A percentile compares a stretch with the other conserved stretches of the same genome.
These are phyloP conservation scores for Lolium rigidum DNA, from an alignment of 176 grass and related monocot species.

Conservation along the genomic window DNA sequence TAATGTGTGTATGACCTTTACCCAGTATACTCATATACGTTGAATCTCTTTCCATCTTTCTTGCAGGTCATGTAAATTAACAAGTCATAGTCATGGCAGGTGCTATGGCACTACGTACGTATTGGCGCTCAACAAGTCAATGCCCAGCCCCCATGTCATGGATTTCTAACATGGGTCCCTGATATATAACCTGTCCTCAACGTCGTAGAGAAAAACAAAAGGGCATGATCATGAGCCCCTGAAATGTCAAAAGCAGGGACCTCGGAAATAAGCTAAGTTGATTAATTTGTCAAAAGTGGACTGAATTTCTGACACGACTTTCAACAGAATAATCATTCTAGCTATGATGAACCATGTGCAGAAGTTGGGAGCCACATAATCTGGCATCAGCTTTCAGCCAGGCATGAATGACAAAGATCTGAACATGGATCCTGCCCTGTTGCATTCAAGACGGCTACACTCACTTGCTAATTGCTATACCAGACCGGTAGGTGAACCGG, in stretches of 20 bases:
- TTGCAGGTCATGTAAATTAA: slow-evolving; percentile 19
- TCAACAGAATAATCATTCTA: slow-evolving; percentile 36
- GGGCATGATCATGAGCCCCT: slow-evolving; percentile 22
- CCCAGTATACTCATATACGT: neutral
- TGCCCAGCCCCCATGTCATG: slow-evolving; percentile 2
- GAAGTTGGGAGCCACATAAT: slow-evolving; percentile 31
- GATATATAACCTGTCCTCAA: slow-evolving; percentile 25
- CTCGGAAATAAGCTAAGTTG: neutral
- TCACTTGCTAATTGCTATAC: neutral
- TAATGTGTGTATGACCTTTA: neutral
- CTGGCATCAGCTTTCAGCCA: slow-evolving; percentile 14
- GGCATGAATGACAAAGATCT: slow-evolving; percentile 34
- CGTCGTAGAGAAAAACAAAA: slow-evolving; percentile 13
- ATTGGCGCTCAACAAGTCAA: slow-evolving; percentile 35
- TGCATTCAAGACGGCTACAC: neutral
- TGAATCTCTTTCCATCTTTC: slow-evolving; percentile 6
- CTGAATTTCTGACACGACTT: neutral
- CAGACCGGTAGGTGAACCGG: neutral
- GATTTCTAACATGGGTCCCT: slow-evolving; percentile 38
- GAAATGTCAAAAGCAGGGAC: slow-evolving; percentile 39
- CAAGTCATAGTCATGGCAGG: slow-evolving; percentile 43
- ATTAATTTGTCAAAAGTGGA: slow-evolving; percentile 36
- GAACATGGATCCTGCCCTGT: slow-evolving; percentile 24
- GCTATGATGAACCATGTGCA: slow-evolving; percentile 46
- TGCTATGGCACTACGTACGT: slow-evolving; percentile 34